A percentile compares a stretch with the other conserved stretches of the same genome.
phyloP scores from a whole-genome alignment of 2,329 filamentous ascomycete species.

The Ascochyta viciae-villosae region DNA sequence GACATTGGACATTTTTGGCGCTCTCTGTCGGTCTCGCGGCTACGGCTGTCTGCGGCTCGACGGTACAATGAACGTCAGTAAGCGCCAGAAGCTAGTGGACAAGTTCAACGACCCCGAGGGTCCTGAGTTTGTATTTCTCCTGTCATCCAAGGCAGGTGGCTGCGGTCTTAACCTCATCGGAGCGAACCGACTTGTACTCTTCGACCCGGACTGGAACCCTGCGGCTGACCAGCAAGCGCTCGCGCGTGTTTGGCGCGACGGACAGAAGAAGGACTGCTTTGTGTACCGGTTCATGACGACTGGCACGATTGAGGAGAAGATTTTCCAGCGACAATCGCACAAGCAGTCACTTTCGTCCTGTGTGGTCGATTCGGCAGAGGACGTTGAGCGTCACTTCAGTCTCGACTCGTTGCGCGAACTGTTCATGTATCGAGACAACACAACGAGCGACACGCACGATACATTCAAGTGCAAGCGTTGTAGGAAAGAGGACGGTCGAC shows the following conservation, averaged over 20 bases:
- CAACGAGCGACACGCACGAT: conserved; percentile 92
- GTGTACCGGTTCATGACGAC: conserved; percentile 99
- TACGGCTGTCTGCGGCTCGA: conserved; percentile 92
- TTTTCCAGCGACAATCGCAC: conserved; percentile 97
- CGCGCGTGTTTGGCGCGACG: conserved; percentile 97
- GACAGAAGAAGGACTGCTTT: conserved; percentile 99
- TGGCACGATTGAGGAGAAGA: conserved; percentile 98
- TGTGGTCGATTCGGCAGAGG: conserved; percentile 94
- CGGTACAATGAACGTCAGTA: conserved; percentile 97
- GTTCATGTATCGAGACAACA: conserved; percentile 88
- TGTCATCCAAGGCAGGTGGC: conserved; percentile 95
- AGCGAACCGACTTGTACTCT: conserved; percentile 91
- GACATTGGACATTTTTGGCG: conserved; percentile 92
- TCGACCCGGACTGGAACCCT: conserved; percentile 95
- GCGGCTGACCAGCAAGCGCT: conserved; percentile 97
- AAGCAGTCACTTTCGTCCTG: conserved; percentile 97
- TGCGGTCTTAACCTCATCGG: conserved; percentile 96
- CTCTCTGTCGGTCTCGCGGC: conserved; percentile 80
- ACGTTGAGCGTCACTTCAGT: conserved; percentile 96
- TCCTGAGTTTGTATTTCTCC: conserved; percentile 89
- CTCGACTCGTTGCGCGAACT: conserved; percentile 89
- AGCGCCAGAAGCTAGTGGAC: conserved; percentile 95
- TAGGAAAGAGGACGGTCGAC: conserved; percentile 78
- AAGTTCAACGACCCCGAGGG: conserved; percentile 95
- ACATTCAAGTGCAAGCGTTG: conserved; percentile 99